Evolutionary conservation across 1,284 basidiomycete species (phyloP).

Genomic region (Ustilago sp.): DNA sequence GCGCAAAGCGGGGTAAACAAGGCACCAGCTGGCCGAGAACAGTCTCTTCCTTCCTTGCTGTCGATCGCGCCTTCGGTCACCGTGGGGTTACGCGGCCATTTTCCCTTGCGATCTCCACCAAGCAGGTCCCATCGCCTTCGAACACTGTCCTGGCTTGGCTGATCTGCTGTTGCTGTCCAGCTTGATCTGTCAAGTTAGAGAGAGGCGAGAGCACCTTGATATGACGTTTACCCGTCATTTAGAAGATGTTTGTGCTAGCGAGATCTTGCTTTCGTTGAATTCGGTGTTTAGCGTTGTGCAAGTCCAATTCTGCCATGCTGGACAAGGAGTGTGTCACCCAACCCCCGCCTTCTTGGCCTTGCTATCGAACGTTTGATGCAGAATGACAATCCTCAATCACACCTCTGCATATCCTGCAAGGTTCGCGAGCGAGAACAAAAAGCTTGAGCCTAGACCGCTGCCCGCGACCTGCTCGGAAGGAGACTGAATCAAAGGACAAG

Average conservation of each 20-base stretch:
- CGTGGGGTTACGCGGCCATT: slow-evolving; percentile 17
- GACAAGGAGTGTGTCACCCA: background rate
- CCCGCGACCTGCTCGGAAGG: background rate
- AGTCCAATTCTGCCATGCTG: background rate
- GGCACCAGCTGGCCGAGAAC: background rate
- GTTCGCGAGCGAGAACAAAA: background rate
- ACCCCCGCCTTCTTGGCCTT: background rate
- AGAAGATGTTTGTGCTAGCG: background rate
- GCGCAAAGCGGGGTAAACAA: slow-evolving; percentile 1
- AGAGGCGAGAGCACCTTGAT: background rate
- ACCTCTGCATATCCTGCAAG: background rate
- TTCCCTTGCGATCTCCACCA: background rate
- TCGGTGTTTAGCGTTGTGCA: background rate
- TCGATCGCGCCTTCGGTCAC: slow-evolving; percentile 5
- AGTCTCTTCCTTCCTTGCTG: background rate
- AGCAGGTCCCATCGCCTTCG: background rate
- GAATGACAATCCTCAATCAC: background rate
- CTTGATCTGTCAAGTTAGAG: background rate
- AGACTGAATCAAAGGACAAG: background rate
- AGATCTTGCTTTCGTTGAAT: background rate
- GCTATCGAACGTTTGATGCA: background rate
- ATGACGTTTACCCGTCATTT: background rate
- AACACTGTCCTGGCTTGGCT: background rate
- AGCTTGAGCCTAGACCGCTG: background rate
- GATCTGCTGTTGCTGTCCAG: background rate